Evolutionary conservation across 169 alveolate genomes (phyloP).

Genomic region (Babesia sp.): DNA sequence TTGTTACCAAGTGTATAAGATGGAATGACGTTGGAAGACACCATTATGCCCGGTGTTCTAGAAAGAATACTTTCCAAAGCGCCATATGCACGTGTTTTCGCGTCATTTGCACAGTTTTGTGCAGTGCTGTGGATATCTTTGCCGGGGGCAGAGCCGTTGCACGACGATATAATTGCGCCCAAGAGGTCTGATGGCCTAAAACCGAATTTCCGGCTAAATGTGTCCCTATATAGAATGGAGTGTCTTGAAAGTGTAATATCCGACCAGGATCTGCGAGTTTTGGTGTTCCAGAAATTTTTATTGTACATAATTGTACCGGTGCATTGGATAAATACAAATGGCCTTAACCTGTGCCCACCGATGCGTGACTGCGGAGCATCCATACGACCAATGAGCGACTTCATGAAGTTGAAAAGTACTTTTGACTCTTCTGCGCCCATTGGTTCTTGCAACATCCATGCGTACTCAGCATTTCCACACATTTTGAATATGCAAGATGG

Average conservation of each 20-base stretch:
- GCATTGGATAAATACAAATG: conserved; percentile 41
- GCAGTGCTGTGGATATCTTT: neutral
- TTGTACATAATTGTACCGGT: conserved; percentile 36
- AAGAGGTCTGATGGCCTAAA: neutral
- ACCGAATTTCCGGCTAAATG: conserved; percentile 23
- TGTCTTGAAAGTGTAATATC: conserved; percentile 9
- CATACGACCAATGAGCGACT: neutral
- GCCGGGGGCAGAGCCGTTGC: neutral
- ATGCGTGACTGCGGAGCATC: neutral
- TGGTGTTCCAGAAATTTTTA: conserved; percentile 1
- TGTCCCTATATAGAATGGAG: conserved; percentile 9
- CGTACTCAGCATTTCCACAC: neutral
- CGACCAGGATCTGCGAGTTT: conserved; percentile 3
- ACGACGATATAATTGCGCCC: neutral
- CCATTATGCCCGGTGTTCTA: neutral
- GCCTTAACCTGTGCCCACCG: neutral
- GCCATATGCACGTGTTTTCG: too few species aligned
- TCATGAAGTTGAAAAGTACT: neutral
- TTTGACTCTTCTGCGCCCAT: neutral
- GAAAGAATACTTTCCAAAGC: too few species aligned
- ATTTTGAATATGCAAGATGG: conserved; percentile 1
- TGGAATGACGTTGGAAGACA: neutral
- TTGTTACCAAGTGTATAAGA: neutral
- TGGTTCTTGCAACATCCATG: neutral
- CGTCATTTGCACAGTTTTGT: neutral